A percentile compares a stretch with the other conserved stretches of the same genome.
These are phyloP conservation scores for Cornus kousa DNA, from an alignment of 148 eudicot genomes.

Conservation along the genomic window DNA sequence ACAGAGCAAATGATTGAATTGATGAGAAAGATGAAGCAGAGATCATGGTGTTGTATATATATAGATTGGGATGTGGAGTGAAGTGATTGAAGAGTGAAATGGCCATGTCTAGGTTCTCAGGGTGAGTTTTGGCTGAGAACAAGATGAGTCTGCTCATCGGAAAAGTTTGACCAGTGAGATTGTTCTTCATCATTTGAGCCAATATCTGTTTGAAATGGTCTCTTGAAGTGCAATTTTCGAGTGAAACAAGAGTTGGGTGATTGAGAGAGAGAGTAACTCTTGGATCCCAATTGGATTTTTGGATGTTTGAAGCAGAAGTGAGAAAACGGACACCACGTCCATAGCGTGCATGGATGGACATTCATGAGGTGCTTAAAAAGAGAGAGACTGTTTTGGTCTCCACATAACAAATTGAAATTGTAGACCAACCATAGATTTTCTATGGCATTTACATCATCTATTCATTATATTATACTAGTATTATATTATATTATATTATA, in stretches of 20 bases:
- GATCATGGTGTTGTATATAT: background rate
- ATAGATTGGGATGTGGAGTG: slow-evolving; percentile 10
- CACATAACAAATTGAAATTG: too few species aligned
- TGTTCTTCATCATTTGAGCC: slow-evolving; percentile 19
- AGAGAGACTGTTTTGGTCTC: too few species aligned
- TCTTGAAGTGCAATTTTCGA: slow-evolving; percentile 19
- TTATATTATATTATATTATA: too few species aligned
- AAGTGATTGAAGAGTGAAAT: slow-evolving; percentile 20
- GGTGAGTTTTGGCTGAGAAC: slow-evolving; percentile 22
- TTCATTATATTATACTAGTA: too few species aligned
- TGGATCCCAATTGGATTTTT: slow-evolving; percentile 16
- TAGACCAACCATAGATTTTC: too few species aligned
- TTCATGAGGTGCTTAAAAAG: background rate
- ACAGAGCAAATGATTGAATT: slow-evolving; percentile 5
- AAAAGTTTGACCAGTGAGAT: slow-evolving; percentile 15
- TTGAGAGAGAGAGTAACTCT: slow-evolving; percentile 16
- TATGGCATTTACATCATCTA: too few species aligned
- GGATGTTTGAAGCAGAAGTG: background rate
- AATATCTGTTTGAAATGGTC: slow-evolving; percentile 26
- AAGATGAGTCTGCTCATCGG: slow-evolving; percentile 22
- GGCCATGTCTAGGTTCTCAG: slow-evolving; percentile 23
- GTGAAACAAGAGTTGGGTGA: slow-evolving; percentile 22
- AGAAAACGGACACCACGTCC: background rate
- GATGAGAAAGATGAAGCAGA: background rate
- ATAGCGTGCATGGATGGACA: background rate